Conservation (phyloP, 768 basidiomycete species). For the Suillus ampliporus region DNA sequence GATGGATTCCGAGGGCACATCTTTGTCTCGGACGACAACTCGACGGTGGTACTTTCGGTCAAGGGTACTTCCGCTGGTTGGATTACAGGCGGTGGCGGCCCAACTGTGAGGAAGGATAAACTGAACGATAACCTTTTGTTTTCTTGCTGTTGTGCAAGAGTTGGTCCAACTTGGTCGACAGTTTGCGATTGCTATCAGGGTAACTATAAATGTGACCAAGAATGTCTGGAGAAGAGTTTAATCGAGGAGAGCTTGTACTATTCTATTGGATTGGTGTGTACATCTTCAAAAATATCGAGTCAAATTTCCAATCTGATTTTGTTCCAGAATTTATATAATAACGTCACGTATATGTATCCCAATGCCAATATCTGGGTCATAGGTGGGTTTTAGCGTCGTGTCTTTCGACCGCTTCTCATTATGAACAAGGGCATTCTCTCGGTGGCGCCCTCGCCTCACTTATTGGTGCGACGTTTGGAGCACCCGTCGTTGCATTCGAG, state of each 20-base stretch:
- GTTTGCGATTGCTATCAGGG: conserved; percentile 90
- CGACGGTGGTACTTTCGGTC: conserved; percentile 85
- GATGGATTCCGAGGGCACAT: conserved; percentile 93
- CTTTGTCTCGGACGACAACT: conserved; percentile 83
- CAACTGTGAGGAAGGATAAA: conserved; percentile 89
- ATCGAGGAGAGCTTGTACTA: conserved; percentile 88
- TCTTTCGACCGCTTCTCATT: not conserved
- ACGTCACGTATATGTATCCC: conserved; percentile 91
- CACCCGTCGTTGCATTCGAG: conserved; percentile 90
- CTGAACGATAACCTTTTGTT: conserved; percentile 95
- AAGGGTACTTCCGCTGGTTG: conserved; percentile 89
- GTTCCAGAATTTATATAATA: conserved; percentile 86
- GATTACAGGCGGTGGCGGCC: conserved; percentile 76
- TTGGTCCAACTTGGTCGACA: conserved; percentile 93
- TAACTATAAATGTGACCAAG: conserved; percentile 75
- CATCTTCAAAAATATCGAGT: conserved; percentile 5
- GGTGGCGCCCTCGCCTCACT: conserved; percentile 88
- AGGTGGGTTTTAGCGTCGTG: conserved; percentile 45
- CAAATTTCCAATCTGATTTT: not conserved
- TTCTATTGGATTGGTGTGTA: conserved; percentile 77
- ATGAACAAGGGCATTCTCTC: conserved; percentile 65
- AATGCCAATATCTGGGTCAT: conserved; percentile 87
- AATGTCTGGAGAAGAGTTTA: conserved; percentile 80
- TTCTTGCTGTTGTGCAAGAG: conserved; percentile 94
- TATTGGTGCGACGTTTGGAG: conserved; percentile 90